phyloP scores from a whole-genome alignment of 2,329 filamentous ascomycete species.

The Sarocladium kiliense region DNA sequence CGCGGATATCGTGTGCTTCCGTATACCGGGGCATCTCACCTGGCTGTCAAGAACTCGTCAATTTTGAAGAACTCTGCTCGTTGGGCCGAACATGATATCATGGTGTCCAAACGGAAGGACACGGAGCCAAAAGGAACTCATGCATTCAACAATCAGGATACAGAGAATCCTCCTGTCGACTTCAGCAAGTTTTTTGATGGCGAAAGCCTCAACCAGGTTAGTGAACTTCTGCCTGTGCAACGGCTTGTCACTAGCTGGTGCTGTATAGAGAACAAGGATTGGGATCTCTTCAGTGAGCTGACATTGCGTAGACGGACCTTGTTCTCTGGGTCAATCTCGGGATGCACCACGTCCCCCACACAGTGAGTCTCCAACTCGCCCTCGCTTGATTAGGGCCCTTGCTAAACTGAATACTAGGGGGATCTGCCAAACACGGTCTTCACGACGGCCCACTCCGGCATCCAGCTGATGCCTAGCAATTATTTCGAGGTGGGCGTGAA shows the following conservation, averaged over 20 bases:
- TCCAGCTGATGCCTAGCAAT: conserved; percentile 34
- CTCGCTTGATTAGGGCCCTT: background rate
- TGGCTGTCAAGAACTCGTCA: conserved; percentile 38
- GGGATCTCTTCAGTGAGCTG: background rate
- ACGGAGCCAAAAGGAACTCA: conserved; percentile 31
- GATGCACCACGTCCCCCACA: conserved; percentile 36
- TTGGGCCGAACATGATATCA: conserved; percentile 41
- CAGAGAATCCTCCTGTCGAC: conserved; percentile 36
- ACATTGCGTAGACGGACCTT: background rate
- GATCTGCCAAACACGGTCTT: conserved; percentile 45
- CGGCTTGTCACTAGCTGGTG: background rate
- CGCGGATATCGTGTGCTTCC: conserved; percentile 40
- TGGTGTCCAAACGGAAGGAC: conserved; percentile 40
- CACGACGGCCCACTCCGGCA: conserved; percentile 33
- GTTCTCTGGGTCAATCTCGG: conserved; percentile 39
- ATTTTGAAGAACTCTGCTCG: conserved; percentile 30
- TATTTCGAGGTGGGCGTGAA: conserved; percentile 27
- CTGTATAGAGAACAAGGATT: conserved; percentile 20
- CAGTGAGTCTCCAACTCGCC: background rate
- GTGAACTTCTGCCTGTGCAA: conserved; percentile 13
- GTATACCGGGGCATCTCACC: conserved; percentile 26
- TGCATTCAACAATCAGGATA: conserved; percentile 32
- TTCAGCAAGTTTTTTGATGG: conserved; percentile 40
- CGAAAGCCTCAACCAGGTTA: conserved; percentile 31
- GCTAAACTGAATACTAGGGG: background rate